phyloP scores from a whole-genome alignment of 129 eudicot genomes.

The Scalesia atractyloides region DNA sequence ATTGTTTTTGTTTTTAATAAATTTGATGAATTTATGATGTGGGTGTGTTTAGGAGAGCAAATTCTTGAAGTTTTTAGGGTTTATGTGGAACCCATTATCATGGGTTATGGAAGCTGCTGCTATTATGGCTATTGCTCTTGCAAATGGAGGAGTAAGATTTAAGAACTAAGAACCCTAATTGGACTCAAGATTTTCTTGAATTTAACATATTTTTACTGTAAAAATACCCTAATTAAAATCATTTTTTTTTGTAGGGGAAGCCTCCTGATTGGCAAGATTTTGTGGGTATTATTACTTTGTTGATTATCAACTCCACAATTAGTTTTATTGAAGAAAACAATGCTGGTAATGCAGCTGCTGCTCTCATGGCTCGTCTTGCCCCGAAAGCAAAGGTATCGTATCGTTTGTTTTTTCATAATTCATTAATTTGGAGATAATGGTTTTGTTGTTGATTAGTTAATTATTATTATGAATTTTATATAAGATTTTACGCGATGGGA shows the following conservation, averaged over 20 bases:
- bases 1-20: constrained; percentile 8
- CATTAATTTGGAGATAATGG: not conserved
- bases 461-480: constrained; percentile 2
- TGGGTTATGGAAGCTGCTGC: constrained; percentile 99
- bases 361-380: constrained; percentile 98
- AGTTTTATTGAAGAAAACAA: constrained; percentile 98
- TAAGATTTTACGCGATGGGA: constrained; percentile 91
- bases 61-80: constrained; percentile 92
- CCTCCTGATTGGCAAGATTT: constrained; percentile 99
- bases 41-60: constrained; percentile 83
- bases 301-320: constrained; percentile 90
- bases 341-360: constrained; percentile 99
- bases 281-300: constrained; percentile 93
- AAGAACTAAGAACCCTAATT: not conserved
- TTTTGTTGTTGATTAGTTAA: constrained; percentile 10
- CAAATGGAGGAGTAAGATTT: constrained; percentile 94
- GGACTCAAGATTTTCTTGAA: not conserved
- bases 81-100: constrained; percentile 99
- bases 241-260: constrained; percentile 56
- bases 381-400: constrained; percentile 88
- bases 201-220: not conserved
- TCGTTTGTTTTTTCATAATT: not conserved
- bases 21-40: constrained; percentile 23
- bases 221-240: not conserved
- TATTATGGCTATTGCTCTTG: constrained; percentile 98